These are phyloP conservation scores for Penicillium occitanis DNA, from an alignment of 2,329 filamentous ascomycete species.

Conservation along the genomic window DNA sequence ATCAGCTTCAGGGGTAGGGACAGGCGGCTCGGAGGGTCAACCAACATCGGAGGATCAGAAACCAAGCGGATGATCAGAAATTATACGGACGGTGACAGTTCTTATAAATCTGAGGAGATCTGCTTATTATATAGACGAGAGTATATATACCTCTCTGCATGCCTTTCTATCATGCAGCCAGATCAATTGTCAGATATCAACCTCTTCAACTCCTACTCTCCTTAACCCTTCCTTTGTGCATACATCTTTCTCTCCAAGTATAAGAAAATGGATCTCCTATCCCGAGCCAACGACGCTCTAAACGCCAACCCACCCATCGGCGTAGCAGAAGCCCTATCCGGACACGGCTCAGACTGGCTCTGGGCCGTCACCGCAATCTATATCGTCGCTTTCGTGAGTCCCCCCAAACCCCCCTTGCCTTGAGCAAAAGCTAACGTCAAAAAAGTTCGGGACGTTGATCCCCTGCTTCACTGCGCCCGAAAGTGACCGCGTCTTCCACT, in stretches of 20 bases:
- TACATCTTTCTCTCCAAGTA: neutral
- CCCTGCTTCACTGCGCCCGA: conserved; percentile 46
- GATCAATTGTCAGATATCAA: neutral
- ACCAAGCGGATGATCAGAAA: neutral
- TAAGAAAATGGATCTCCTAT: neutral
- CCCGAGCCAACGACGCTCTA: conserved; percentile 49
- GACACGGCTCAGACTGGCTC: conserved; percentile 56
- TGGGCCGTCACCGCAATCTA: conserved; percentile 57
- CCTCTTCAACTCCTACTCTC: neutral
- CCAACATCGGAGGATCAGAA: conserved; percentile 1
- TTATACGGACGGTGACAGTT: neutral
- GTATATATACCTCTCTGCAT: neutral
- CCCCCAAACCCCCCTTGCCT: too few relatives aligned
- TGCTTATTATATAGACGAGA: neutral
- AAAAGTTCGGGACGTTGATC: conserved; percentile 44
- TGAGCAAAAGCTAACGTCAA: neutral
- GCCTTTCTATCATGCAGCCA: neutral
- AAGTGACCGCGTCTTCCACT: conserved; percentile 58
- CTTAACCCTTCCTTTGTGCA: neutral
- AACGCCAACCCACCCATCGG: conserved; percentile 49
- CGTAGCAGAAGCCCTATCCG: conserved; percentile 40
- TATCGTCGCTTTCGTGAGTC: conserved; percentile 42
- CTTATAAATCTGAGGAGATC: neutral
- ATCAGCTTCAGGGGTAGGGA: neutral
- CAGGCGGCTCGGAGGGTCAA: neutral